Conservation (phyloP, 305 asterid genomes). For the Solanum aculeatissimum region DNA sequence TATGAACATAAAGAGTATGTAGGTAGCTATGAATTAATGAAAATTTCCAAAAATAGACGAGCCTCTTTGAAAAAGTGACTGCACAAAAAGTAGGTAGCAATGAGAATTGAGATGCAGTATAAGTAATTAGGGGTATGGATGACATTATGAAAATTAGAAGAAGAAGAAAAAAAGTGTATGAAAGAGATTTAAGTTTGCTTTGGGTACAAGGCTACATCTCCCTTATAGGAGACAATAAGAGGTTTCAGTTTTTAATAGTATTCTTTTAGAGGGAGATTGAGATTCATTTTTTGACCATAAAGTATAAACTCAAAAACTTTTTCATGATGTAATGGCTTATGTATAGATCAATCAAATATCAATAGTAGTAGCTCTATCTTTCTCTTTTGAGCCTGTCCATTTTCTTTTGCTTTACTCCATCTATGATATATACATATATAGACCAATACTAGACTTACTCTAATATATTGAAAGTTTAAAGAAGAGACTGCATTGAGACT, state of each 20-base stretch:
- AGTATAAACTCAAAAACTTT: not conserved
- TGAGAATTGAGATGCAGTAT: not conserved
- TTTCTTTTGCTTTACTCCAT: constrained; percentile 59
- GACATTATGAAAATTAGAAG: constrained; percentile 10
- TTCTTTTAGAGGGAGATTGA: constrained; percentile 26
- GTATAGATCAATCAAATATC: constrained; percentile 1
- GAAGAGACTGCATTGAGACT: not conserved
- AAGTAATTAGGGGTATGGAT: constrained; percentile 10
- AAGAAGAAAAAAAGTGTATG: constrained; percentile 24
- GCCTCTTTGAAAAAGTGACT: not conserved
- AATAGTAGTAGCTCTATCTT: not conserved
- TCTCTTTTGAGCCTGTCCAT: not conserved
- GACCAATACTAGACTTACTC: constrained; percentile 25
- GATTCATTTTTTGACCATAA: constrained; percentile 20
- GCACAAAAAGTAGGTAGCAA: not conserved
- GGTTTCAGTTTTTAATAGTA: constrained; percentile 30
- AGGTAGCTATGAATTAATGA: not conserved
- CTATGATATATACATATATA: constrained; percentile 10
- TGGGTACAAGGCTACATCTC: constrained; percentile 61
- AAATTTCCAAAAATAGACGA: not conserved
- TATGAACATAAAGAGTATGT: too few relatives aligned
- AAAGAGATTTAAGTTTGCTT: constrained; percentile 48
- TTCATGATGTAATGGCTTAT: not conserved
- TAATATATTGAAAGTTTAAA: not conserved
- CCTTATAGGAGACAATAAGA: constrained; percentile 83